A percentile compares a stretch with the other conserved stretches of the same genome.
These are phyloP conservation scores for Penicillium coprophilum DNA, from an alignment of 495 filamentous ascomycete genomes.

Conservation along the genomic window DNA sequence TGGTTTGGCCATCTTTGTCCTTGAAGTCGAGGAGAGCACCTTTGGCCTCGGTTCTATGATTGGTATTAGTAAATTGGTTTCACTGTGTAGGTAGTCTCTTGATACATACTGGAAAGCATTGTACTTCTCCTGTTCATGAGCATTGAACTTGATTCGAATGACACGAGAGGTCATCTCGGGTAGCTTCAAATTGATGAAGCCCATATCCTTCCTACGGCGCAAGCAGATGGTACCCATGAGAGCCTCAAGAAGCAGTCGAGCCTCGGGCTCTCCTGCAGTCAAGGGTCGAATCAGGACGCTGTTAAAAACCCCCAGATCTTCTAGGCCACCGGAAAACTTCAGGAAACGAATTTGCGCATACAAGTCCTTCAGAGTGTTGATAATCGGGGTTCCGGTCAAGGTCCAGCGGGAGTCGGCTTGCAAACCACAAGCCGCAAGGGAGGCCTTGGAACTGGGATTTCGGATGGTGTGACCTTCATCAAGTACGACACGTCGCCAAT, in stretches of 20 bases:
- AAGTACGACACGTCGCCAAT: slow-evolving; percentile 81
- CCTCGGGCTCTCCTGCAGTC: slow-evolving; percentile 54
- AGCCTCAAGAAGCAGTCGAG: slow-evolving; percentile 66
- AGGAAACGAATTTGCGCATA: slow-evolving; percentile 81
- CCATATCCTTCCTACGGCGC: slow-evolving; percentile 85
- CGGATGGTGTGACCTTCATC: slow-evolving; percentile 89
- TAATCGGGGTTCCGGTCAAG: slow-evolving; percentile 76
- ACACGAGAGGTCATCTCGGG: slow-evolving; percentile 78
- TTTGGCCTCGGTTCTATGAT: slow-evolving; percentile 64
- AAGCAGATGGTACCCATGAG: slow-evolving; percentile 83
- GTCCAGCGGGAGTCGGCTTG: slow-evolving; percentile 77
- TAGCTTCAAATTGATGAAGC: slow-evolving; percentile 79
- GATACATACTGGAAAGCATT: slow-evolving; percentile 62
- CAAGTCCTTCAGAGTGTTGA: slow-evolving; percentile 78
- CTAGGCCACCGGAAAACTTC: slow-evolving; percentile 72
- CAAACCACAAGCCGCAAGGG: slow-evolving; percentile 65
- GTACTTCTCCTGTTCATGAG: slow-evolving; percentile 79
- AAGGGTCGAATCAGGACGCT: slow-evolving; percentile 71
- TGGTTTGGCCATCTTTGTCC: slow-evolving; percentile 43
- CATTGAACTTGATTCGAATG: slow-evolving; percentile 72
- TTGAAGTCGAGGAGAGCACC: slow-evolving; percentile 66
- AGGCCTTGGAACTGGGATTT: slow-evolving; percentile 70
- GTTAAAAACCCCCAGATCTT: slow-evolving; percentile 74
- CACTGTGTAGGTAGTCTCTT: background rate
- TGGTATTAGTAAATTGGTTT: slow-evolving; percentile 17